Conservation (phyloP, 345 rosid species). For the Microcos paniculata region DNA sequence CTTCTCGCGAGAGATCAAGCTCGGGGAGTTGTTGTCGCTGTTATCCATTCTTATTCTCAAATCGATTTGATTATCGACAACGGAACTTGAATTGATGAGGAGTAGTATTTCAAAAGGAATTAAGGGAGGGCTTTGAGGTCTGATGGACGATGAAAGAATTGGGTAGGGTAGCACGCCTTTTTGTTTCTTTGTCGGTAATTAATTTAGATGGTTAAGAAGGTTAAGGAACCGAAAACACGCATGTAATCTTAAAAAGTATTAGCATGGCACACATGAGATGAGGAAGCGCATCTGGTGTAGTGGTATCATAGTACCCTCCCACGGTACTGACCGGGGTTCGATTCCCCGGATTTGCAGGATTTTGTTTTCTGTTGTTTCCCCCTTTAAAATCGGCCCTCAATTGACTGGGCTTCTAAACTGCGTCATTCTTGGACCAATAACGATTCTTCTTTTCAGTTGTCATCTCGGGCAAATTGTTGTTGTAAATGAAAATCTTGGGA, state of each 20-base stretch:
- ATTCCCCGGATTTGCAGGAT: conserved; percentile 84
- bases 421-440: no score
- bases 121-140: background rate
- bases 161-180: background rate
- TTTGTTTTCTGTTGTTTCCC: no score
- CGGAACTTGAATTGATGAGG: background rate
- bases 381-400: background rate
- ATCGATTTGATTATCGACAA: background rate
- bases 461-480: no score
- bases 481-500: no score
- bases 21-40: background rate
- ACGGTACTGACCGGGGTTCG: conserved; percentile 96
- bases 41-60: background rate
- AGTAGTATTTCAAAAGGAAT: background rate
- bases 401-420: no score
- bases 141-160: no score
- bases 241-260: no score
- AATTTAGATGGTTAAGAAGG: background rate
- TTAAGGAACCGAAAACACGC: background rate
- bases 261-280: background rate
- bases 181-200: background rate
- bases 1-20: conserved; percentile 4
- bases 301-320: conserved; percentile 99
- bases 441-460: no score
- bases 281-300: conserved; percentile 82